Evolutionary conservation across 495 filamentous ascomycete genomes (phyloP), one percentile per base, ranked within the genome.

Genomic region (Aspergillus nanangensis): DNA sequence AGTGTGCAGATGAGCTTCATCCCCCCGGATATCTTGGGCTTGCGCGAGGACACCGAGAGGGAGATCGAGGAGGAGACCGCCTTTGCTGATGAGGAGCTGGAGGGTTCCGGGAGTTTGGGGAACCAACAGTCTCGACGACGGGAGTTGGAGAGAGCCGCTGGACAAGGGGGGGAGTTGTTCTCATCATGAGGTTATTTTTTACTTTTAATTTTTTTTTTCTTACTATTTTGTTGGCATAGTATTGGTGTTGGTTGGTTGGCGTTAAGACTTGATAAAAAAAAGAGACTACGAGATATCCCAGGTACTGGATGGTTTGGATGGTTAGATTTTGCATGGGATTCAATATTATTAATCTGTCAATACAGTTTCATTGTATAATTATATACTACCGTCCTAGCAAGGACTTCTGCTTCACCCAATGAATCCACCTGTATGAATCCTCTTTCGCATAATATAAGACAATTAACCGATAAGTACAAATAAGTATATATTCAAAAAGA

Each of bases 1-100:
- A 93, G 89, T 59, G 90, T 96, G 35, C 86, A 95, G 63, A 83
- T 87, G 71, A 77, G 81, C 54, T 74, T 82, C 45, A 86, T 96
- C 42, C 89, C 88, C 48, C 83, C 86, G 5, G 86, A 93, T 60
- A 66, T 95, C 25, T 72, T 80, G 45, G 80, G 76, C 3, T 65
- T 92, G 17, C 73, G 90, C 23, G 87, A 90, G 53, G 84, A 91
- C 31, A 81, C 90, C 1, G 90, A 96, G 60, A 76, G 81, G 47
- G 76, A 86, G 53, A 71, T 94, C 21, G 80, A 81, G 60, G 85
- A 91, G 60, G 82, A 90, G 48, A 72, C 69, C 14, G 77, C 85
- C 25, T 69, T 79, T 55, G 69, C 64, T 56, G 76, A 86, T 23
- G 81, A 82, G 47, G 59, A 61, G 37, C 58, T 53, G 41, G 67